Evolutionary conservation across 2,329 filamentous ascomycete genomes (phyloP).

Genomic region (Phialocephala sp.): DNA sequence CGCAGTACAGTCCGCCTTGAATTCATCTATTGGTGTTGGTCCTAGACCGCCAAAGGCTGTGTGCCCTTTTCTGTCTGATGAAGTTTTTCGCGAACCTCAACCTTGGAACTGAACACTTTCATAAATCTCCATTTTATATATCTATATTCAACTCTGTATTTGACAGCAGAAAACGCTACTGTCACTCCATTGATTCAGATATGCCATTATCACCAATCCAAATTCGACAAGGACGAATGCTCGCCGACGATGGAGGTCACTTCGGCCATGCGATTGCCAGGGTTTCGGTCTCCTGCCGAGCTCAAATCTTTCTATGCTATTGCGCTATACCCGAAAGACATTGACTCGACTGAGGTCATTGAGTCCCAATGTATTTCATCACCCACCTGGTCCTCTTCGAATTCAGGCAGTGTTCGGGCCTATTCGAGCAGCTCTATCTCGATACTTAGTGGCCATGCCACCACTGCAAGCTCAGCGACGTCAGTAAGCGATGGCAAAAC

Average conservation of each 20-base stretch:
- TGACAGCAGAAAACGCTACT: neutral
- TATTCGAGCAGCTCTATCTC: neutral
- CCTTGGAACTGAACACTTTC: neutral
- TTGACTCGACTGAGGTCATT: neutral
- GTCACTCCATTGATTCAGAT: neutral
- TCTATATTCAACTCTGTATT: neutral
- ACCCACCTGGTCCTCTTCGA: neutral
- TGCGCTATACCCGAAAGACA: neutral
- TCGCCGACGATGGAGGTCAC: conserved; percentile 1
- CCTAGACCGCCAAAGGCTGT: neutral
- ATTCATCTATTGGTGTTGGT: neutral
- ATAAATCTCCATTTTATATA: neutral
- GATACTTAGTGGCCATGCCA: neutral
- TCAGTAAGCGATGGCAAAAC: neutral
- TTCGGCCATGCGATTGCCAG: neutral
- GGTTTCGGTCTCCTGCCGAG: neutral
- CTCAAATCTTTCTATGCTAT: neutral
- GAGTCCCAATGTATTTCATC: neutral
- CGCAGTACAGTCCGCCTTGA: neutral
- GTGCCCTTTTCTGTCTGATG: conserved; percentile 4
- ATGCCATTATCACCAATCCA: conserved; percentile 4
- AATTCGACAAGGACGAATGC: conserved; percentile 3
- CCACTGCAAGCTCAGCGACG: conserved; percentile 1
- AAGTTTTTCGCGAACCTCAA: conserved; percentile 2
- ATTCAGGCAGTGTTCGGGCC: neutral